These are phyloP conservation scores for Botrytis hyacinthi DNA, from an alignment of 2,329 filamentous ascomycete species.

Conservation along the genomic window DNA sequence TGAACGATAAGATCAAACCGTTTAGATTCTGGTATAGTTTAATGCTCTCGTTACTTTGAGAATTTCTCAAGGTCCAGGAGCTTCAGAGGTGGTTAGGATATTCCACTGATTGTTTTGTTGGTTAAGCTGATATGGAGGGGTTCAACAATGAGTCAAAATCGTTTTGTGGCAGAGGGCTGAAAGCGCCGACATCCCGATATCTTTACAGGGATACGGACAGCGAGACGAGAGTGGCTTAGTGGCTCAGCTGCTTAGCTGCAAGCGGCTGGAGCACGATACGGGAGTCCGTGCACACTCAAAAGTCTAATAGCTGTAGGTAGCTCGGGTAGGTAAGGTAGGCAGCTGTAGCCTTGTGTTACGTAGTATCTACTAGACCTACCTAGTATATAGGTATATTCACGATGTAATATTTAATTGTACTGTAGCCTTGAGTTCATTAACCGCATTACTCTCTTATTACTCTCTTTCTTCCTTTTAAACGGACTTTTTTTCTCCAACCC, in stretches of 20 bases:
- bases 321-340: no score
- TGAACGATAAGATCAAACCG: neutral
- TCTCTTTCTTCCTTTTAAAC: neutral
- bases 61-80: neutral
- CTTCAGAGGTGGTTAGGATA: no score
- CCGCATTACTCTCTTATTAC: neutral
- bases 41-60: neutral
- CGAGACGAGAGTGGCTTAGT: neutral
- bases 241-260: neutral
- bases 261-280: neutral
- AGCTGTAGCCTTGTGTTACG: neutral
- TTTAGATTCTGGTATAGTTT: neutral
- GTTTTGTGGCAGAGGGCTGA: neutral
- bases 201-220: neutral
- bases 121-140: constrained; percentile 1
- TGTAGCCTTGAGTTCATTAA: neutral
- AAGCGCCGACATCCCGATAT: neutral
- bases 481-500: neutral
- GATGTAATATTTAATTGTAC: neutral
- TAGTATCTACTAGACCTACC: neutral
- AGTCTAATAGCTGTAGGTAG: neutral
- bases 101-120: neutral
- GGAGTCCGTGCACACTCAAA: neutral
- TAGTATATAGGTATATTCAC: neutral
- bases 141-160: constrained; percentile 7